A percentile compares a stretch with the other conserved stretches of the same genome.
phyloP scores from a whole-genome alignment of 2,329 filamentous ascomycete species.

The Diplodia seriata region DNA sequence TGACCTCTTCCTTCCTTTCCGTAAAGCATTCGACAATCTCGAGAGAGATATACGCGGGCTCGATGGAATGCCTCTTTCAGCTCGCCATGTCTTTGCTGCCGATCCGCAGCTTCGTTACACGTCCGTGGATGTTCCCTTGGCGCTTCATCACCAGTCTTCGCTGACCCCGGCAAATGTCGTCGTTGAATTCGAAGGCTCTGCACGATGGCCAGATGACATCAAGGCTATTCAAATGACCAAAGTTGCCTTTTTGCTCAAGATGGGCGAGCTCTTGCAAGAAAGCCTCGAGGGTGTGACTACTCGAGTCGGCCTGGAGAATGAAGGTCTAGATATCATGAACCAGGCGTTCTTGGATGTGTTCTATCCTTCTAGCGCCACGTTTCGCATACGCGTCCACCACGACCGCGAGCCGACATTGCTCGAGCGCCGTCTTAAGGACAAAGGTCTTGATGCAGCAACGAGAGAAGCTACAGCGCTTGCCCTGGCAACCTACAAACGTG shows the following conservation, averaged over 20 bases:
- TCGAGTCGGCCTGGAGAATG: constrained; percentile 82
- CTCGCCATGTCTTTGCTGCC: constrained; percentile 78
- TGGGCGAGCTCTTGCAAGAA: constrained; percentile 74
- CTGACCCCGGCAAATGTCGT: constrained; percentile 73
- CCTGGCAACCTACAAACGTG: constrained; percentile 73
- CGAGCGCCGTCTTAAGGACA: constrained; percentile 78
- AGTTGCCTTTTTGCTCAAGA: constrained; percentile 79
- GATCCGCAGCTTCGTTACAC: constrained; percentile 77
- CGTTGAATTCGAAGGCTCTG: constrained; percentile 91
- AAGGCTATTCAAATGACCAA: constrained; percentile 93
- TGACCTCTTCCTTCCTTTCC: constrained; percentile 70
- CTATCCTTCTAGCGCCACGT: constrained; percentile 73
- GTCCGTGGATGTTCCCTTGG: constrained; percentile 63
- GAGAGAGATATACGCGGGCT: constrained; percentile 79
- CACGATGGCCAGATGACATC: constrained; percentile 91
- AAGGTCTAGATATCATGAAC: constrained; percentile 72
- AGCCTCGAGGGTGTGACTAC: constrained; percentile 67
- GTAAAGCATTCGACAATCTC: constrained; percentile 73
- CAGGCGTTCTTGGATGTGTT: constrained; percentile 82
- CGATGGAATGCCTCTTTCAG: constrained; percentile 83
- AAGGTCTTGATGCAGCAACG: constrained; percentile 67
- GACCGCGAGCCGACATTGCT: constrained; percentile 85
- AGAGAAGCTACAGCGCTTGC: constrained; percentile 74
- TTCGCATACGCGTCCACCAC: constrained; percentile 86
- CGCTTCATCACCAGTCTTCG: constrained; percentile 55